phyloP scores from a whole-genome alignment of 768 basidiomycete genomes.

The Phallus indusiatus region DNA sequence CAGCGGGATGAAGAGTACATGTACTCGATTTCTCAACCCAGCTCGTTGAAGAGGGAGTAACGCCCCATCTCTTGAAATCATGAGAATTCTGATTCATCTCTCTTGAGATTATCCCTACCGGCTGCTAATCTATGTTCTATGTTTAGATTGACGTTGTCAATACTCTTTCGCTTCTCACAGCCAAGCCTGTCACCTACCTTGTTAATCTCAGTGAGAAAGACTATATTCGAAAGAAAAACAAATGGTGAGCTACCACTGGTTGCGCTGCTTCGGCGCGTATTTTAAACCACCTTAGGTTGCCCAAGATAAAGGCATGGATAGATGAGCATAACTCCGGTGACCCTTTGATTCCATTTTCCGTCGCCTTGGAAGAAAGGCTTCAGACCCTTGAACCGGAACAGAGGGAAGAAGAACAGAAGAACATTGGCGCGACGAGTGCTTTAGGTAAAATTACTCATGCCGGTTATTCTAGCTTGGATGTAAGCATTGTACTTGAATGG shows the following conservation, averaged over 20 bases:
- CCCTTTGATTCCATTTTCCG: slow-evolving; percentile 92
- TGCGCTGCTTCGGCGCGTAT: neutral
- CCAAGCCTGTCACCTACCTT: slow-evolving; percentile 95
- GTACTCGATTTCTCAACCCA: slow-evolving; percentile 72
- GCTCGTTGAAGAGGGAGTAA: slow-evolving; percentile 95
- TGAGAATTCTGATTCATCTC: slow-evolving; percentile 17
- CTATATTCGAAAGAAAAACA: slow-evolving; percentile 96
- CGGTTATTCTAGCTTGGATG: slow-evolving; percentile 81
- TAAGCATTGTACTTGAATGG: slow-evolving; percentile 26
- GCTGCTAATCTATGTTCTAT: neutral
- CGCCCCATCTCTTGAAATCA: slow-evolving; percentile 75
- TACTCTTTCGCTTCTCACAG: slow-evolving; percentile 80
- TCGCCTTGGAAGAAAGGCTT: slow-evolving; percentile 88
- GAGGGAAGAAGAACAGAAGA: slow-evolving; percentile 69
- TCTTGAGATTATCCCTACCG: slow-evolving; percentile 1
- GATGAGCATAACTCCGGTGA: slow-evolving; percentile 95
- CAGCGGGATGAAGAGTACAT: slow-evolving; percentile 60
- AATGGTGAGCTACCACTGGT: slow-evolving; percentile 52
- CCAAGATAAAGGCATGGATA: slow-evolving; percentile 98
- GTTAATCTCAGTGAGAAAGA: slow-evolving; percentile 95
- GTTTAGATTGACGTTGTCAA: slow-evolving; percentile 84
- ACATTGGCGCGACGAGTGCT: slow-evolving; percentile 60
- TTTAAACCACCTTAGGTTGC: slow-evolving; percentile 43
- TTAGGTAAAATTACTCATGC: slow-evolving; percentile 93
- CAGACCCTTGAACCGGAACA: slow-evolving; percentile 54